Evolutionary conservation across 805 yeast genomes (phyloP).

Genomic region (Saccharomycopsis sp.): DNA sequence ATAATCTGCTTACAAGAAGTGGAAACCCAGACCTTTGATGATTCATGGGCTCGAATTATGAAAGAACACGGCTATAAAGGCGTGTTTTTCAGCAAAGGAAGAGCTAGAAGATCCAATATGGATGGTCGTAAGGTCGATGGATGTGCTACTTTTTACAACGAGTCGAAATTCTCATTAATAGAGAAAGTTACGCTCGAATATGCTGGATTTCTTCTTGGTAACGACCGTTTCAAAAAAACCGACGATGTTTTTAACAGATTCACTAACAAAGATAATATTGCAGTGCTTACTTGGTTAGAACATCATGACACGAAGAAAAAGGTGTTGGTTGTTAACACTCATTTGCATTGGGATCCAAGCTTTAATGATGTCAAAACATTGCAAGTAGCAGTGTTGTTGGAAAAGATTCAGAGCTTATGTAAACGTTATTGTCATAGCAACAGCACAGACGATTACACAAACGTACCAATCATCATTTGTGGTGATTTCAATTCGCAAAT

Average conservation of each 20-base stretch:
- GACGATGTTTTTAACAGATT: slow-evolving; percentile 94
- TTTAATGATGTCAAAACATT: slow-evolving; percentile 93
- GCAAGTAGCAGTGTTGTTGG: slow-evolving; percentile 87
- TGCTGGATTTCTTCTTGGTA: slow-evolving; percentile 70
- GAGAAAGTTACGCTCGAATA: slow-evolving; percentile 77
- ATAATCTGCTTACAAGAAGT: slow-evolving; percentile 93
- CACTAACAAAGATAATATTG: slow-evolving; percentile 92
- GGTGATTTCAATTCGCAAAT: slow-evolving; percentile 92
- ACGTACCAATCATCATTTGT: slow-evolving; percentile 74
- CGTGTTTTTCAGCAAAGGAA: slow-evolving; percentile 75
- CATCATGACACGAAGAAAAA: slow-evolving; percentile 66
- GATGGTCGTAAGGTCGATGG: slow-evolving; percentile 94
- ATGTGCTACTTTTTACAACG: slow-evolving; percentile 87
- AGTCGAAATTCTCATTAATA: slow-evolving; percentile 58
- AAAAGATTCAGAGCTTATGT: slow-evolving; percentile 68
- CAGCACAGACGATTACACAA: slow-evolving; percentile 41
- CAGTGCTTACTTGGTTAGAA: slow-evolving; percentile 68
- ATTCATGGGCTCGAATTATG: slow-evolving; percentile 77
- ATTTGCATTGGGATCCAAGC: slow-evolving; percentile 97
- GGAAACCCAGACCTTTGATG: slow-evolving; percentile 79
- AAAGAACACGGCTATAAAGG: slow-evolving; percentile 72
- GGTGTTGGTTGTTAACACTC: slow-evolving; percentile 79
- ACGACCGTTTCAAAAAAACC: slow-evolving; percentile 83
- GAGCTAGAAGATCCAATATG: slow-evolving; percentile 74
- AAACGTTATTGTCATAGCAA: slow-evolving; percentile 35